Conservation (phyloP, 345 rosid genomes). For the Bretschneidera sinensis region DNA sequence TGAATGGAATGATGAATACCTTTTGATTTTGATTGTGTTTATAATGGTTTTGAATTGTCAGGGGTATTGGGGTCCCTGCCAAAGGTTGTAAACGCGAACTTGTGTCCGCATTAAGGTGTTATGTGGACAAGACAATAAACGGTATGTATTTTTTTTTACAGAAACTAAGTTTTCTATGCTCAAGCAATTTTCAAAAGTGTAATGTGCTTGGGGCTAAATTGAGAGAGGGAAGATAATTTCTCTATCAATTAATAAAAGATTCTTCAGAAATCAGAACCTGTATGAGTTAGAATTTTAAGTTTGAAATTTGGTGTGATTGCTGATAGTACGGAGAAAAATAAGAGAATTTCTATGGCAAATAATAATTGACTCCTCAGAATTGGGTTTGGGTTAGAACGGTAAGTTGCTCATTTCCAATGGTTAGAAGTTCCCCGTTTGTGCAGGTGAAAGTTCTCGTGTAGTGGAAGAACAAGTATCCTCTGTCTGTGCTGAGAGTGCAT, state of each 20-base stretch:
- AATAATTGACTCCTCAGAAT: too few species aligned
- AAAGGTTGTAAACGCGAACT: constrained; percentile 75
- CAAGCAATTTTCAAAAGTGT: constrained; percentile 4
- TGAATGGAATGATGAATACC: neutral
- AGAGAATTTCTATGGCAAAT: neutral
- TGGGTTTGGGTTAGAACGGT: too few species aligned
- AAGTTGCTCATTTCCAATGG: constrained; percentile 9
- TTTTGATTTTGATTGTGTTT: neutral
- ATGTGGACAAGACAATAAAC: constrained; percentile 33
- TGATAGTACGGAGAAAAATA: neutral
- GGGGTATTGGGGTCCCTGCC: constrained; percentile 69
- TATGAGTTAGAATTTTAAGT: constrained; percentile 2
- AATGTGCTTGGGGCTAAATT: neutral
- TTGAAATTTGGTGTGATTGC: constrained; percentile 1
- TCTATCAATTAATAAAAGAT: constrained; percentile 1
- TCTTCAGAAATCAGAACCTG: constrained; percentile 4
- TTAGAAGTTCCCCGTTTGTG: constrained; percentile 12
- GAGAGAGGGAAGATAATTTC: neutral
- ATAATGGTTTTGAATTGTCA: constrained; percentile 27
- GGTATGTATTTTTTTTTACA: constrained; percentile 32
- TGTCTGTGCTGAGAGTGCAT: constrained; percentile 21
- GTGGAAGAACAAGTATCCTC: constrained; percentile 25
- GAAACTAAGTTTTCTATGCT: constrained; percentile 6
- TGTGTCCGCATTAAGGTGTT: constrained; percentile 56
- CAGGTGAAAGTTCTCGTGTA: constrained; percentile 41